These are phyloP conservation scores for Fusarium hostae DNA, from an alignment of 2,329 filamentous ascomycete species.

Conservation along the genomic window DNA sequence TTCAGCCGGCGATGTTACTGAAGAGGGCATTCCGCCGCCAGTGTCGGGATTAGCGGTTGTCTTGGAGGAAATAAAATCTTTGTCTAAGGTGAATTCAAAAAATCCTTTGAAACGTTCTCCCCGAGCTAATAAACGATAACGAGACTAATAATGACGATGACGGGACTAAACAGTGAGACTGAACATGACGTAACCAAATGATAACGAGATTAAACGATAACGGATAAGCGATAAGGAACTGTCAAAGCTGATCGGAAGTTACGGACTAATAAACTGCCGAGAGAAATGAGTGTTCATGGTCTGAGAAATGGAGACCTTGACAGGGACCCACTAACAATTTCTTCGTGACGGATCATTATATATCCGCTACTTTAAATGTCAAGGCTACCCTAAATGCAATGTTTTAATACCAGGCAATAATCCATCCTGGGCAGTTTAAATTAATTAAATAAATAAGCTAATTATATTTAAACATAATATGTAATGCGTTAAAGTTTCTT, in stretches of 20 bases:
- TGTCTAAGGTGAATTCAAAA: too few relatives aligned
- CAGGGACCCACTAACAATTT: neutral
- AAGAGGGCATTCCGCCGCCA: accelerated
- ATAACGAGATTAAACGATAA: neutral
- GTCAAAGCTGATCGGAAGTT: neutral
- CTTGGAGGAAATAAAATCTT: neutral
- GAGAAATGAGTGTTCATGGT: accelerated
- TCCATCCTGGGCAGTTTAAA: accelerated
- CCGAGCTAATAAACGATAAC: too few relatives aligned
- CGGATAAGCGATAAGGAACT: neutral
- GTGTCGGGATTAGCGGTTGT: neutral
- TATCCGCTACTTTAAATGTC: accelerated
- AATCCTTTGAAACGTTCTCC: too few relatives aligned
- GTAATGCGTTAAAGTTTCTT: too few relatives aligned
- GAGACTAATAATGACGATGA: neutral
- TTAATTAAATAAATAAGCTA: accelerated
- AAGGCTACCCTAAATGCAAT: accelerated
- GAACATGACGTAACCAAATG: neutral
- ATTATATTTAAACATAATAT: accelerated
- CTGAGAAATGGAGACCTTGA: neutral
- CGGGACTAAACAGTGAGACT: neutral
- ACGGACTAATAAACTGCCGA: neutral
- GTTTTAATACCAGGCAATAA: accelerated
- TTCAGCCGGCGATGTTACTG: neutral
- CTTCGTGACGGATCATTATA: neutral